These are phyloP conservation scores for Apiotrichum mycotoxinovorans DNA, from an alignment of 1,284 basidiomycete genomes.

Conservation along the genomic window DNA sequence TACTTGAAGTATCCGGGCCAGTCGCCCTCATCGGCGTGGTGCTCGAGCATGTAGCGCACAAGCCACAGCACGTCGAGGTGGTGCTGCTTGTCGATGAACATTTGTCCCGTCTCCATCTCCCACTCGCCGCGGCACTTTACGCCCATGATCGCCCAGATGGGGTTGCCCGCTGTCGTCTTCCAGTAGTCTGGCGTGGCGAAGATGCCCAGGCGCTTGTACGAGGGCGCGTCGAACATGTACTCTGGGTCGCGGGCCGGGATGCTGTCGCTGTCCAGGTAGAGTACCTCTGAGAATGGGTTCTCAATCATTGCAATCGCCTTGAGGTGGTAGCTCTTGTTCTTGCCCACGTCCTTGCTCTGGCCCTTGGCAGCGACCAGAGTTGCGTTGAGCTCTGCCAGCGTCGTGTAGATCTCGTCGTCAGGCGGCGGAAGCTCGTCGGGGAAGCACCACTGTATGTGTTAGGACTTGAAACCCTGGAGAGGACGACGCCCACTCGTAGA, in stretches of 20 bases:
- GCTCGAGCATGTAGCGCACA: conserved; percentile 50
- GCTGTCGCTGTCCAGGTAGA: conserved; percentile 53
- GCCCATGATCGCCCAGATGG: conserved; percentile 53
- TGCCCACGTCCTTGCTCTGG: conserved; percentile 39
- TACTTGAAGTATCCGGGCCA: conserved; percentile 50
- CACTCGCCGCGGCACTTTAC: conserved; percentile 55
- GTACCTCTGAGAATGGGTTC: conserved; percentile 51
- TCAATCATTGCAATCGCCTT: conserved; percentile 53
- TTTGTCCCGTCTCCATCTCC: conserved; percentile 54
- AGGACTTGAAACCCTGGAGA: no score
- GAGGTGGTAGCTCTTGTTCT: conserved; percentile 52
- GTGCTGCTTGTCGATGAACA: conserved; percentile 52
- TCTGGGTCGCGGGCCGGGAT: conserved; percentile 50
- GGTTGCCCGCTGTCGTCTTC: conserved; percentile 50
- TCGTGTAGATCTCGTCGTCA: conserved; percentile 39
- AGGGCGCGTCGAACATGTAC: conserved; percentile 51
- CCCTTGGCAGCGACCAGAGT: conserved; percentile 45
- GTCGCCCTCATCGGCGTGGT: conserved; percentile 29
- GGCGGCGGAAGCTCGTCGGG: conserved; percentile 46
- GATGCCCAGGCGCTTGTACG: conserved; percentile 47
- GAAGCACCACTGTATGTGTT: conserved; percentile 46
- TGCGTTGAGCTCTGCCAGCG: conserved; percentile 45
- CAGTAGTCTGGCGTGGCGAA: conserved; percentile 48
- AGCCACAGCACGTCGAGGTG: conserved; percentile 53
- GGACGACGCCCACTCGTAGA: no score